A percentile compares a stretch with the other conserved stretches of the same genome.
phyloP scores from a whole-genome alignment of 75 land plant species.

The Cryptomeria japonica region DNA sequence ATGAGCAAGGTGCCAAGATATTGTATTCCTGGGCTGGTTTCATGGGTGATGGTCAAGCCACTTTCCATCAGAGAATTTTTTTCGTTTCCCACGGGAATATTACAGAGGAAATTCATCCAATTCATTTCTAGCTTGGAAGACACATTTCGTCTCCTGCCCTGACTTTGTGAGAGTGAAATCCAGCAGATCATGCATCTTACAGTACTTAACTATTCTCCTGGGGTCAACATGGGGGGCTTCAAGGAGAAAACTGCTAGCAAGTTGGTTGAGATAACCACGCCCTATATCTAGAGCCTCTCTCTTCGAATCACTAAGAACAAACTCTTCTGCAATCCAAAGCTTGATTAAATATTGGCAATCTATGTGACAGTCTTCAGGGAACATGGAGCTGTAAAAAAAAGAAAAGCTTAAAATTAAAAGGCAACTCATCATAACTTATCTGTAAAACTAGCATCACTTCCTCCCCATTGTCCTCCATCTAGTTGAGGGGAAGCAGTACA shows the following conservation, averaged over 20 bases:
- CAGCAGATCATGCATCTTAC: slow-evolving; percentile 28
- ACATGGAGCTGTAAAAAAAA: slow-evolving; percentile 34
- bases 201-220: slow-evolving; percentile 1
- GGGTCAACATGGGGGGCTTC: not conserved
- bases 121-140: not conserved
- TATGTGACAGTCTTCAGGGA: slow-evolving; percentile 27
- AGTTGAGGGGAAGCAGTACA: not conserved
- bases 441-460: slow-evolving; percentile 6
- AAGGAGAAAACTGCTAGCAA: slow-evolving; percentile 20
- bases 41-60: not conserved
- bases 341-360: slow-evolving; percentile 21
- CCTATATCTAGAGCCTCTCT: slow-evolving; percentile 8
- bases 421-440: slow-evolving; percentile 26
- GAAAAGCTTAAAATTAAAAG: slow-evolving; percentile 29
- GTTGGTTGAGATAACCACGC: slow-evolving; percentile 6
- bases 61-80: not conserved
- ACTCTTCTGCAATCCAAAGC: slow-evolving; percentile 50
- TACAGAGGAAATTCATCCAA: not conserved
- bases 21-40: not conserved
- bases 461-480: not conserved
- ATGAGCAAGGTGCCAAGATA: not conserved
- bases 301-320: not conserved
- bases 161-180: slow-evolving; percentile 1
- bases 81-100: not conserved
- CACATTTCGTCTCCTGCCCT: not conserved